Base-by-base conservation (phyloP, 176 grass and related monocot genomes). In the Musa beccarii region DNA sequence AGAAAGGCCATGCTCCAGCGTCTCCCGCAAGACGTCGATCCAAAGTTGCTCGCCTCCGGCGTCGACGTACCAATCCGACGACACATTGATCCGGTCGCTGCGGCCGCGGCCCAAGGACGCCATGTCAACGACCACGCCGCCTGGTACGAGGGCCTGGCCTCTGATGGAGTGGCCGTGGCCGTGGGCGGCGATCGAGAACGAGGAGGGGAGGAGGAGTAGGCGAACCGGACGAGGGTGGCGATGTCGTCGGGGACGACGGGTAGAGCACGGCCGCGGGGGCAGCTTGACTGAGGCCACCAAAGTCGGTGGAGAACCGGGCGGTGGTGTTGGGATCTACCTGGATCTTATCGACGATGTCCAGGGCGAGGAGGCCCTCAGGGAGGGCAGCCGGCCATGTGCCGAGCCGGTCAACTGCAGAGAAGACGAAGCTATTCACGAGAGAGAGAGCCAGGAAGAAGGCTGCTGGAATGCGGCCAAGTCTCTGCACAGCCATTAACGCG, bases 91-190 rank as follows among this genome's bases (percentile, higher is more conserved):
- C 54, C 81, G 81, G n/a, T 19, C 12, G 62, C 13, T 10, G 14
- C 10, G 9, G 3, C 20, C 49, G n/a, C 83, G 59, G 19, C 52
- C 53, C 1, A 91, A 29, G 1, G 69, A 49, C 61, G 20, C 19
- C 91, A 88, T 95, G 81, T 95, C 83, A 7, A 95, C 55, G 5
- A 90, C 75, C 1, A 95, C 70, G 64, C 91, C 85, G 5, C 70
- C 85, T 0, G 83, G 75, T 1, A 72, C 78, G 0, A 87, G 81
- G 16, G 91, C 16, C 56, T 90, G 85, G 11, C 91, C 83, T 10
- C 79, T 62, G 20, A 67, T 72, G 0, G 91, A 93, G 72, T 85
- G 80, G 4, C 85, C 91, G 53, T 80, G 53, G 17, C 91, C 91
- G 0, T 83, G 71, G 0, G 85, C 82, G 2, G 85, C 81, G 19